Base-by-base conservation (phyloP, 2,329 filamentous ascomycete species). In the Diaporthe sp. region DNA sequence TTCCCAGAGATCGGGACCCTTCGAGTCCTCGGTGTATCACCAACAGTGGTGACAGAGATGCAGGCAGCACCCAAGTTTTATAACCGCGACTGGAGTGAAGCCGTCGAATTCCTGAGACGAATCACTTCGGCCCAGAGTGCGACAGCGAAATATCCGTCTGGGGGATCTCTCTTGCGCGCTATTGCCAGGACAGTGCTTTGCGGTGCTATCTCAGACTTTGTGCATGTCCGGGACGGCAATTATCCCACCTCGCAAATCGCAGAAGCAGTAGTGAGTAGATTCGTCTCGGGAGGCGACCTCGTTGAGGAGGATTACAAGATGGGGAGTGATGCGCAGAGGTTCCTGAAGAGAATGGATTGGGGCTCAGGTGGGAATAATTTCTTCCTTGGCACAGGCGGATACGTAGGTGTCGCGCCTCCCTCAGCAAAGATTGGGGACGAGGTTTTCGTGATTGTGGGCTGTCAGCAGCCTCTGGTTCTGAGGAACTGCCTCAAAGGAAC, bases 301-400 rank as follows among this genome's bases (percentile, higher is more conserved):
- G 25, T 34, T 7, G 9, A 47, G 25, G 61, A 65, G 0, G 39
- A 49, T 20, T 65, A 31, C 25, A 65, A 49, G 5, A 15, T 49
- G 0, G 61, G 61, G 8, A 65, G 61, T 9, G 5, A 65, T 12
- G 25, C 42, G 17, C 42, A 65, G 39, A 49, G 20, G 20, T 65
- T 65, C 4, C 6, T 65, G 61, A 65, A 49, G 61, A 65, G 42
- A 9, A 49, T 65, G 42, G 61, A 65, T 49, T 65, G 42, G 61
- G 61, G 61, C 0, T 65, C 61, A 1, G 42, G 61, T 65, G 61
- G 25, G 6, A 47, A 34, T 22, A 49, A 31, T 25, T 65, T 65
- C 42, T n/a, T 65, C 5, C 0, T 13, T 1, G 25, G 61, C 42
- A 47, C 42, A 0, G 15, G 15, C 17, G 25, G 61, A 47, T 65